Conservation (phyloP, 257 asterid genomes). For the Henckelia pumila region DNA sequence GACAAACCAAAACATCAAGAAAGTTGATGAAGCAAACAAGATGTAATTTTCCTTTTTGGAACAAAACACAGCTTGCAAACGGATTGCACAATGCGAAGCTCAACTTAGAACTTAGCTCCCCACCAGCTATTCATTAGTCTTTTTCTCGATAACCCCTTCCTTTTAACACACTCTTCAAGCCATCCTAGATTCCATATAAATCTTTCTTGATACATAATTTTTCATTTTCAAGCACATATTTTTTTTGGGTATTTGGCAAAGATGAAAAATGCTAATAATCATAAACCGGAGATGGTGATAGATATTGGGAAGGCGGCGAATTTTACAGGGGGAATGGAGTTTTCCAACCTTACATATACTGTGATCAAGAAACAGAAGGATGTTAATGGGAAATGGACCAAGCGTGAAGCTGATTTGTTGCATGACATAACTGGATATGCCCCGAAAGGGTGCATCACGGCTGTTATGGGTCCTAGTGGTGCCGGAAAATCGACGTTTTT, state of each 20-base stretch:
- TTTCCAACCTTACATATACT: constrained; percentile 53
- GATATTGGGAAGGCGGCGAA: constrained; percentile 52
- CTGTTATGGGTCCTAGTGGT: constrained; percentile 94
- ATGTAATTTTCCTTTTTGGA: constrained; percentile 23
- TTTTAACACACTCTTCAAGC: constrained; percentile 29
- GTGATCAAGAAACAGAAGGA: constrained; percentile 56
- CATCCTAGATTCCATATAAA: constrained; percentile 8
- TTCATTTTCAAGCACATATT: background rate
- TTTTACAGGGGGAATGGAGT: constrained; percentile 56
- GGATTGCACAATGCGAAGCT: constrained; percentile 48
- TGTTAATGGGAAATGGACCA: constrained; percentile 53
- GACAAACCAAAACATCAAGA: constrained; percentile 21
- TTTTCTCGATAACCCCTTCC: constrained; percentile 21
- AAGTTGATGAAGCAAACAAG: constrained; percentile 49
- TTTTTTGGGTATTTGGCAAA: background rate
- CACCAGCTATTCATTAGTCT: constrained; percentile 29
- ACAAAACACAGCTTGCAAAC: constrained; percentile 34
- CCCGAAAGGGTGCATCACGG: constrained; percentile 73
- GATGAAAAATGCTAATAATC: constrained; percentile 33
- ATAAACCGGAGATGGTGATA: constrained; percentile 40
- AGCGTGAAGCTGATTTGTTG: constrained; percentile 55
- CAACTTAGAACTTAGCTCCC: constrained; percentile 49
- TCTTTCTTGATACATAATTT: constrained; percentile 23
- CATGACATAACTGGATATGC: constrained; percentile 74
- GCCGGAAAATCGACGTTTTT: constrained; percentile 83